phyloP scores from a whole-genome alignment of 768 basidiomycete genomes.

The Trametes sanguinea region DNA sequence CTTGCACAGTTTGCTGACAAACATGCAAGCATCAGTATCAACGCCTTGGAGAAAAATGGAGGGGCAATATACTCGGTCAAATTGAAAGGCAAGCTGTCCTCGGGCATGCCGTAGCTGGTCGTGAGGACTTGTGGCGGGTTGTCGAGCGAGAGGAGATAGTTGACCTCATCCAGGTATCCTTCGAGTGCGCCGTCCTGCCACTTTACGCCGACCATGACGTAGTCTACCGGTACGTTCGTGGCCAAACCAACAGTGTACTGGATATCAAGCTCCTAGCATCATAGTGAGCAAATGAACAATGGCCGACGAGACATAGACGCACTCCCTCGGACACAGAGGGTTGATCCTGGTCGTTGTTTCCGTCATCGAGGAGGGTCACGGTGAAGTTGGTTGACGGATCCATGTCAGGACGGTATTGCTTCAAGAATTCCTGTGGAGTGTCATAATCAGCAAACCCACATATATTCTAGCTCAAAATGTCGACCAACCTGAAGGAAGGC shows the following conservation, averaged over 20 bases:
- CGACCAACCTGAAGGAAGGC: slow-evolving; percentile 2
- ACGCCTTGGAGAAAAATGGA: not conserved
- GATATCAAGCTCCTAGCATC: slow-evolving; percentile 36
- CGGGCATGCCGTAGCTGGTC: slow-evolving; percentile 72
- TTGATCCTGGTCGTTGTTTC: slow-evolving; percentile 49
- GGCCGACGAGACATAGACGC: slow-evolving; percentile 34
- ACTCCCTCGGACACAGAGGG: slow-evolving; percentile 60
- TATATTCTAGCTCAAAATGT: no score
- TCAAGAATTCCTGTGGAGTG: slow-evolving; percentile 53
- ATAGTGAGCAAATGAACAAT: not conserved
- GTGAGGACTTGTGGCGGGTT: slow-evolving; percentile 58
- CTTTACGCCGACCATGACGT: slow-evolving; percentile 29
- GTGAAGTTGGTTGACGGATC: slow-evolving; percentile 20
- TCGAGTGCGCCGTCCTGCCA: slow-evolving; percentile 25
- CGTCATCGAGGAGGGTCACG: slow-evolving; percentile 46
- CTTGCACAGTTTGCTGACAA: slow-evolving; percentile 39
- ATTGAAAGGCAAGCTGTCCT: slow-evolving; percentile 61
- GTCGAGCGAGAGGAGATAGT: slow-evolving; percentile 48
- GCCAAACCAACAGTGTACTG: slow-evolving; percentile 35
- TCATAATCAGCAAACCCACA: slow-evolving; percentile 34
- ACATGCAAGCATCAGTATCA: slow-evolving; percentile 31
- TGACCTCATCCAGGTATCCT: slow-evolving; percentile 48
- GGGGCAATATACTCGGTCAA: slow-evolving; percentile 44
- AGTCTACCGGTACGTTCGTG: slow-evolving; percentile 30
- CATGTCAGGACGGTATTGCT: slow-evolving; percentile 20